Evolutionary conservation across 805 yeast species (phyloP).

Genomic region (Starmera caribaea): DNA sequence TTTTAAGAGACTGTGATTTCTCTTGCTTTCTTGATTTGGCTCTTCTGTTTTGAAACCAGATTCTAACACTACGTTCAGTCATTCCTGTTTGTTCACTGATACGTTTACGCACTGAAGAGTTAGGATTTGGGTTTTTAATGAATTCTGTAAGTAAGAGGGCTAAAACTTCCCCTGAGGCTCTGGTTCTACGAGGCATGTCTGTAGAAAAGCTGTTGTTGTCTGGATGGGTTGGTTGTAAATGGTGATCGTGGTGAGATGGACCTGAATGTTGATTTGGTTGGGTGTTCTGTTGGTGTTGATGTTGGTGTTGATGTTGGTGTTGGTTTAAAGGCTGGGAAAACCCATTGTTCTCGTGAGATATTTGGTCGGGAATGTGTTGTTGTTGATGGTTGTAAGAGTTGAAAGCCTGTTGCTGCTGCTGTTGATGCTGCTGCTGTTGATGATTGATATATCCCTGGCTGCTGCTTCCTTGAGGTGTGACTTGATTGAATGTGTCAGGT

Average conservation of each 20-base stretch:
- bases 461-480: background rate
- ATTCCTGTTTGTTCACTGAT: slow-evolving; percentile 67
- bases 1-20: slow-evolving; percentile 26
- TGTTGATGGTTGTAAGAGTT: background rate
- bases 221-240: slow-evolving; percentile 1
- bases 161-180: slow-evolving; percentile 77
- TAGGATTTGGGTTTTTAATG: slow-evolving; percentile 64
- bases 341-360: background rate
- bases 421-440: background rate
- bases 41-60: slow-evolving; percentile 88
- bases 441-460: background rate
- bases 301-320: slow-evolving; percentile 2
- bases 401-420: background rate
- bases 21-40: slow-evolving; percentile 68
- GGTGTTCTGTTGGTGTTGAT: slow-evolving; percentile 2
- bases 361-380: background rate
- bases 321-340: slow-evolving; percentile 2
- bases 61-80: slow-evolving; percentile 82
- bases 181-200: slow-evolving; percentile 39
- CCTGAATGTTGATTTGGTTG: slow-evolving; percentile 2
- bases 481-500: too few relatives aligned
- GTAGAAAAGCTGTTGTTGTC: slow-evolving; percentile 6
- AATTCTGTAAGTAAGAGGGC: slow-evolving; percentile 61
- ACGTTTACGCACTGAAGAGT: slow-evolving; percentile 56
- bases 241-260: slow-evolving; percentile 1